A percentile compares a stretch with the other conserved stretches of the same genome.
Conservation (phyloP, 176 grass and related monocot genomes). For the Puya raimondii region DNA sequence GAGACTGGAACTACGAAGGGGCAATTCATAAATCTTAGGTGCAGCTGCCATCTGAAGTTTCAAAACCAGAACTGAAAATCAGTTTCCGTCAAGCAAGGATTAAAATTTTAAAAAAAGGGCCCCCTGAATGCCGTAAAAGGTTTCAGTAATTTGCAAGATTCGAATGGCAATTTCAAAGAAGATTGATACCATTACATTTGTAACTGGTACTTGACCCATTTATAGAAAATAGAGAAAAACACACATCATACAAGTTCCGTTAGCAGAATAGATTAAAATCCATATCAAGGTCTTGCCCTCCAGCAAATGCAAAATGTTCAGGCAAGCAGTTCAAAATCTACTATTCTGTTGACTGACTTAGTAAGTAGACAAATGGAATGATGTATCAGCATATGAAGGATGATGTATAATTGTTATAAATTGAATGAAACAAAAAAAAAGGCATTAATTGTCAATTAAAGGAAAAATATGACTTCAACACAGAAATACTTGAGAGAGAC, state of each 20-base stretch:
- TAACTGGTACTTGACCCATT: too few species aligned
- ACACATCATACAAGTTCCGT: too few species aligned
- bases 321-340: too few species aligned
- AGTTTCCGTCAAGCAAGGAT: constrained; percentile 3
- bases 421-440: neutral
- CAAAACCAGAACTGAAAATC: neutral
- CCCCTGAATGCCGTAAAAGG: neutral
- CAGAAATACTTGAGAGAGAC: constrained; percentile 10
- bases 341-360: too few species aligned
- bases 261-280: too few species aligned
- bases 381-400: neutral
- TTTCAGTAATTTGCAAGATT: neutral
- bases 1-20: neutral
- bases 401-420: neutral
- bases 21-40: constrained; percentile 58
- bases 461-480: neutral
- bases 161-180: neutral
- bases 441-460: neutral
- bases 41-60: constrained; percentile 55
- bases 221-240: too few species aligned
- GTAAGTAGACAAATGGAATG: too few species aligned
- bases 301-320: too few species aligned
- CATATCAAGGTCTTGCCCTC: too few species aligned
- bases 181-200: too few species aligned
- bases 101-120: neutral